Evolutionary conservation across 768 basidiomycete species (phyloP), one percentile per base, ranked within the genome.

Genomic region (Kwoniella bestiolae): DNA sequence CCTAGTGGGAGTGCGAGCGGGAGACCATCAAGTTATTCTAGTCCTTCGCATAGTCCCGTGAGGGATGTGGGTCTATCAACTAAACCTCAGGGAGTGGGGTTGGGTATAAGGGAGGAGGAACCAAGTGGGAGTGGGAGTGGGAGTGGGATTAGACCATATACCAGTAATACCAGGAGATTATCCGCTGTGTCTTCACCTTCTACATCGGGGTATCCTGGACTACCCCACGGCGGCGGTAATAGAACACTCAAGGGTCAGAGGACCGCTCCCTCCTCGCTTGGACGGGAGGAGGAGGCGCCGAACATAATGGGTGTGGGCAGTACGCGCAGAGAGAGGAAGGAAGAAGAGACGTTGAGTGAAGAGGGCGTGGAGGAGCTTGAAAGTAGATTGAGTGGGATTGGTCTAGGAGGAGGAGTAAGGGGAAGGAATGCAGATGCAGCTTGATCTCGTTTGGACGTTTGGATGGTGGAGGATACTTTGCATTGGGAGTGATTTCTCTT

Each of bases 11-110:
- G 14, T 3, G 12, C 5, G 6, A 34, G 31, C 34, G 8, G 45
- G 18, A 25, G 55, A 38, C 25, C 38, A 3, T 63, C 62, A 18
- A n/a, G 47, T 3, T 11, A 49, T 49, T 65, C 63, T 2, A 64
- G 55, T 28, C 63, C 63, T 14, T 65, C 63, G n/a, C 63, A 65
- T 28, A 58, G 56, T 51, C 63, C 63, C 5, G 49, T 50, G 5
- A 25, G 63, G 23, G 63, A 65, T 23, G 11, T 65, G 23, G n/a
- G n/a, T n/a, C n/a, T n/a, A n/a, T 18, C 26, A 21, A 32, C 34
- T 1, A 23, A 29, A 18, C 41, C 23, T n/a, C 7, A 29, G n/a
- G 63, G 63, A 29, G 63, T 65, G 12, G 63, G 63, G 5, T 47
- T 59, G 23, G 56, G 57, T 18, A 65, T 65, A 16, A 58, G 46